Conservation (phyloP, 257 asterid species). For the Rubia yunnanensis region DNA sequence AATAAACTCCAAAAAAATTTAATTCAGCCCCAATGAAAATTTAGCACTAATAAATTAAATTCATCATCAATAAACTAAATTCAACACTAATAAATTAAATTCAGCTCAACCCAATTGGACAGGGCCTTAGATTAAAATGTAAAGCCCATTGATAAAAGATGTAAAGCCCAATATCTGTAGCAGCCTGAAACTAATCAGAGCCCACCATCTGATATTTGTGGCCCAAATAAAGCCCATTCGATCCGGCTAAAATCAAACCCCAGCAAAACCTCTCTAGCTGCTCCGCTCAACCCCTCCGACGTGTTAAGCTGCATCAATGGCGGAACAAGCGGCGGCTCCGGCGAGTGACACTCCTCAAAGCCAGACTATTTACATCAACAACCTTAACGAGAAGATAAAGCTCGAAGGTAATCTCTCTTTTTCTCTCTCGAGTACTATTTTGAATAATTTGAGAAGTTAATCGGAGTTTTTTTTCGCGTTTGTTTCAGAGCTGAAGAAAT, state of each 20-base stretch:
- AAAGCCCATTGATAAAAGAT: too few relatives aligned
- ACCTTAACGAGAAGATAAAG: constrained; percentile 92
- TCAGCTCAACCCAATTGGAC: too few relatives aligned
- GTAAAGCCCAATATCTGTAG: neutral
- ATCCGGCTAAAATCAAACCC: neutral
- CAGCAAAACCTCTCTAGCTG: neutral
- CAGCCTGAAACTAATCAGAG: neutral
- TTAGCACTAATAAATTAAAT: too few relatives aligned
- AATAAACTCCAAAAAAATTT: too few relatives aligned
- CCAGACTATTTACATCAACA: constrained; percentile 83
- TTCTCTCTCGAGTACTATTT: neutral
- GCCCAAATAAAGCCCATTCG: neutral
- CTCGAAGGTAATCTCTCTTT: constrained; percentile 57
- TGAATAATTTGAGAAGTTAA: neutral
- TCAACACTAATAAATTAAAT: too few relatives aligned
- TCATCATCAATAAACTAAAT: too few relatives aligned
- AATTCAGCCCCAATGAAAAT: too few relatives aligned
- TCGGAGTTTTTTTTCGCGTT: neutral
- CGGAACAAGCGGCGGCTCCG: constrained; percentile 47
- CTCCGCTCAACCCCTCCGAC: neutral
- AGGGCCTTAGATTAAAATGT: too few relatives aligned
- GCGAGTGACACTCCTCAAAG: constrained; percentile 50
- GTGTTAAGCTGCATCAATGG: constrained; percentile 28
- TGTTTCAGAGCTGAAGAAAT: constrained; percentile 73
- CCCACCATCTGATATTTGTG: neutral